Conservation (phyloP, 257 asterid species). For the Verbascum thapsus region DNA sequence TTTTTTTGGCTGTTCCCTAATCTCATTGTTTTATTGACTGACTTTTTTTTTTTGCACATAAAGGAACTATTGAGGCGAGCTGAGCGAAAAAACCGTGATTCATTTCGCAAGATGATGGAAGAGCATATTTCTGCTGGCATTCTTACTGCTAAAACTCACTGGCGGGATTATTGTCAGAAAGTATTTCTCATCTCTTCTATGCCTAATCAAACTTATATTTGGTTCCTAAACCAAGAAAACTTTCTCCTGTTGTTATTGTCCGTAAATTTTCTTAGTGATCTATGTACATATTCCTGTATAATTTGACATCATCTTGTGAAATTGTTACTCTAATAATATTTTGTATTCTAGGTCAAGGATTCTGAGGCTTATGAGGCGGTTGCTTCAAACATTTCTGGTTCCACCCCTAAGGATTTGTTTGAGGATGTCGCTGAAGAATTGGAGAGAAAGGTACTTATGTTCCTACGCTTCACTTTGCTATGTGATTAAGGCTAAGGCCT, state of each 20-base stretch:
- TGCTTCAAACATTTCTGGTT: conserved; percentile 80
- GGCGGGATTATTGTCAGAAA: conserved; percentile 89
- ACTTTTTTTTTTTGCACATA: conserved; percentile 29
- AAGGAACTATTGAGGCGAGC: conserved; percentile 84
- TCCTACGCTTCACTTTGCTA: conserved; percentile 3
- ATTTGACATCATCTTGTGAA: conserved; percentile 18
- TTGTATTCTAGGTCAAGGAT: conserved; percentile 66
- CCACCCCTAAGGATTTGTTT: conserved; percentile 92
- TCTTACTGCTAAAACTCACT: conserved; percentile 82
- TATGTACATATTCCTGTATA: conserved; percentile 9
- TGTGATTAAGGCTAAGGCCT: background rate
- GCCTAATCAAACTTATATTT: background rate
- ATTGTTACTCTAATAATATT: conserved; percentile 13
- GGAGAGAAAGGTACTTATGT: conserved; percentile 68
- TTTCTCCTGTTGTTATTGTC: conserved; percentile 8
- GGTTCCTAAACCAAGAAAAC: conserved; percentile 16
- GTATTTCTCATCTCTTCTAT: conserved; percentile 39
- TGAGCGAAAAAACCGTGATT: conserved; percentile 95
- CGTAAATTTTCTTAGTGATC: conserved; percentile 1
- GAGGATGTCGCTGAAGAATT: conserved; percentile 83
- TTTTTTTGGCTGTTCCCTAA: conserved; percentile 13
- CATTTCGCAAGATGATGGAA: conserved; percentile 86
- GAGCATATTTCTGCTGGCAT: conserved; percentile 79
- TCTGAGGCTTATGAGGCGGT: conserved; percentile 81
- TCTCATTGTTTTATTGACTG: conserved; percentile 21